Evolutionary conservation across 768 basidiomycete genomes (phyloP), one percentile per base, ranked within the genome.

Genomic region (Leccinum truebloodii): DNA sequence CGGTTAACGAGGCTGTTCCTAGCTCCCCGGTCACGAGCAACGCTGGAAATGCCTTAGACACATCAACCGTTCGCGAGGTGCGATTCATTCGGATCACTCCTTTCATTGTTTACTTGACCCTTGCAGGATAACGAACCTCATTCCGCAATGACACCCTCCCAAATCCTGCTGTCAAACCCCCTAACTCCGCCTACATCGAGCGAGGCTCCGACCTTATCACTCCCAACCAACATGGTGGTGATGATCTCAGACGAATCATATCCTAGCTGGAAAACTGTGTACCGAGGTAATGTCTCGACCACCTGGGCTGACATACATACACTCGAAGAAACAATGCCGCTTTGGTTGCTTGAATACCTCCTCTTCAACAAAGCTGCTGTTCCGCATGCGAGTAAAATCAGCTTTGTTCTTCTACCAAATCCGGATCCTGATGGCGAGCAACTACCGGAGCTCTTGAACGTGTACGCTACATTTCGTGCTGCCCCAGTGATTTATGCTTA

Each of bases 261-360:
- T 24, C 85, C 85, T 3, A 88, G 88, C 28, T 95, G 90, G 85
- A 82, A 80, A 3, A 87, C 84, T 3, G 76, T 93, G 1, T 98
- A 95, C 69, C 81, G 92, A 35, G 87, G 92, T 3, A 82, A 82
- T 28, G 85, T 89, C 3, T 79, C 81, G 1, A 80, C 79, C 35
- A 82, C 85, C 8, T 84, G 79, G 56, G 78, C 78, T 2, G 88
- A 89, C 58, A 66, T 77, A 57, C 72, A 77, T 44, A 62, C 72
- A 14, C 78, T 98, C 37, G 95, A 97, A 74, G 84, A 86, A 67
- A 81, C 77, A 41, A 86, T 94, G 80, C 96, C 96, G 3, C 69
- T 87, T 64, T 98, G 96, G 96, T 76, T 97, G 52, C 76, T 94
- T 54, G 93, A 98, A 72, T 96, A 89, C 67, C 75, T 98, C 41